Conservation (phyloP, 1,284 basidiomycete species). For the Trametes pubescens region DNA sequence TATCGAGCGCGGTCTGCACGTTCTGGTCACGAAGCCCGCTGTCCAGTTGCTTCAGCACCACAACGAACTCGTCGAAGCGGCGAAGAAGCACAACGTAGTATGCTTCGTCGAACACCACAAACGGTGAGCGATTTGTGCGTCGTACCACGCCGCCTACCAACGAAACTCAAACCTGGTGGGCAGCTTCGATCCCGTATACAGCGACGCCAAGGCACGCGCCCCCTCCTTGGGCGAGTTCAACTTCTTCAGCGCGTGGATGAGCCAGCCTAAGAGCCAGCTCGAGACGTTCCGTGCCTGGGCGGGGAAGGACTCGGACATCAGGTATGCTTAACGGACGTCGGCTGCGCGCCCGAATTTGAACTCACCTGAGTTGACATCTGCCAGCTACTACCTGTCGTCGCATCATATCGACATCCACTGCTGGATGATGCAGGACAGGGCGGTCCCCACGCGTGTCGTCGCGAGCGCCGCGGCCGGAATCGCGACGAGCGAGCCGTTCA, state of each 20-base stretch:
- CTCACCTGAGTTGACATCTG: conserved; percentile 9
- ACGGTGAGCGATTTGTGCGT: conserved; percentile 50
- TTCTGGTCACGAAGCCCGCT: conserved; percentile 93
- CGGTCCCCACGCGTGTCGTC: conserved; percentile 82
- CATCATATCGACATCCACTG: conserved; percentile 93
- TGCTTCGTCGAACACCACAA: conserved; percentile 95
- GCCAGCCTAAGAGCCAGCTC: conserved; percentile 93
- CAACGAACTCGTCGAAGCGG: conserved; percentile 76
- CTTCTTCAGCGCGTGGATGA: conserved; percentile 94
- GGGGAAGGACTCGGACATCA: conserved; percentile 92
- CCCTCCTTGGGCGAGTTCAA: conserved; percentile 88
- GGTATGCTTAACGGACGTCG: conserved; percentile 47
- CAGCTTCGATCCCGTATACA: conserved; percentile 92
- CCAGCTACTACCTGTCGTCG: conserved; percentile 91
- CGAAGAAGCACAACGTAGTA: conserved; percentile 81
- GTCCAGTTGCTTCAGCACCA: conserved; percentile 88
- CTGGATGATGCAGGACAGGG: conserved; percentile 89
- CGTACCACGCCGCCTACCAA: neutral
- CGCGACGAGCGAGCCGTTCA: conserved; percentile 86
- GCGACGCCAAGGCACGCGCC: conserved; percentile 84
- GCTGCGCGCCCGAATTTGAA: neutral
- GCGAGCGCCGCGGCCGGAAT: conserved; percentile 91
- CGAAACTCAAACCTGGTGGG: conserved; percentile 7
- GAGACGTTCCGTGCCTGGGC: conserved; percentile 96
- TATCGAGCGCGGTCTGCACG: conserved; percentile 84